Base-by-base conservation (phyloP, 2,329 filamentous ascomycete genomes). In the Madurella fahalii region DNA sequence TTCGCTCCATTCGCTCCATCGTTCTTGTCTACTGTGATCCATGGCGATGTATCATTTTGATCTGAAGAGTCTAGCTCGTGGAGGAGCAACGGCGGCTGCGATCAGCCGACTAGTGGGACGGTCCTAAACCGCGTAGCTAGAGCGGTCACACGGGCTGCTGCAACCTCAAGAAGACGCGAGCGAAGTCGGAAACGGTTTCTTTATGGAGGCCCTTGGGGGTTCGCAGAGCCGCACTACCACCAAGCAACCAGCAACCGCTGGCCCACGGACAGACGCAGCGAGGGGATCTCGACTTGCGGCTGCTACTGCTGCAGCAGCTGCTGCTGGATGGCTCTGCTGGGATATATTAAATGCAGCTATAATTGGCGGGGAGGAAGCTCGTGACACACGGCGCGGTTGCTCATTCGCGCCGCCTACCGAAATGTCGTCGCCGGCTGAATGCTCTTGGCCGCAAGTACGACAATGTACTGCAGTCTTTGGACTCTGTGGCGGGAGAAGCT, bases 341-440 rank as follows among this genome's bases (percentile, higher is more conserved):
- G 47, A 43, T 56, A 61, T 49, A 61, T 61, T 61, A 63, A 64
- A 60, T 62, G 62, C 60, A 59, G 32, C 47, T 53, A 50, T 50
- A 45, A 62, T 64, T 64, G 62, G 62, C 52, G 50, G 46, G 60
- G 42, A 20, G 51, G 39, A 32, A 20, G 53, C 62, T 57, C 58
- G 61, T 64, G 62, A 64, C 62, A 63, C 55, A 37, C 39, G 49
- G 51, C 16, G 47, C 52, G 44, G 47, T 50, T 51, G 53, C 54
- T 56, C 57, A 63, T 61, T 63, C 59, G 62, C 58, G 48, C 54
- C 52, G 51, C 46, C 47, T 50, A 44, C 52, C 41, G 54, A 52
- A 40, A 37, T 46, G 42, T 50, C 34, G 51, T 47, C 47, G 52
- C 53, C 55, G 59, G 59, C 53, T 61, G 60, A 60, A 60, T 60